phyloP scores from a whole-genome alignment of 768 basidiomycete genomes.

The Suillus placidus region DNA sequence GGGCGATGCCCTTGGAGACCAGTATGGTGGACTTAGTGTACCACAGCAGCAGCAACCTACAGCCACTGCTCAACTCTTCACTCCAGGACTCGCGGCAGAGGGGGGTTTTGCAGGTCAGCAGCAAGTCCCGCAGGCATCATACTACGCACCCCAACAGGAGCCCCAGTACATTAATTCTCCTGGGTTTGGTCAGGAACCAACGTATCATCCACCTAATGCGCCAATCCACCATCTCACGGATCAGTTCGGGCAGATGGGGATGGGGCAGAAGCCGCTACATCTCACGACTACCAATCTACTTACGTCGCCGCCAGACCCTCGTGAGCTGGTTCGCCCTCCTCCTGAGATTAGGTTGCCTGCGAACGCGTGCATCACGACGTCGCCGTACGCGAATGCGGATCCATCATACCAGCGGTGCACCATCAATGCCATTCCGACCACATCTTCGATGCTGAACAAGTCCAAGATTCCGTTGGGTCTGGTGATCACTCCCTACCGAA shows the following conservation, averaged over 20 bases:
- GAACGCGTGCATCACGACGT: slow-evolving; percentile 76
- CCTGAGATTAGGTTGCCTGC: slow-evolving; percentile 91
- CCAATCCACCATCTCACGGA: slow-evolving; percentile 67
- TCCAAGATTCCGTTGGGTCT: slow-evolving; percentile 89
- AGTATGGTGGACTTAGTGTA: slow-evolving; percentile 38
- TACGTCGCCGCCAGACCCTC: slow-evolving; percentile 89
- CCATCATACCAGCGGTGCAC: slow-evolving; percentile 91
- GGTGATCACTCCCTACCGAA: slow-evolving; percentile 88
- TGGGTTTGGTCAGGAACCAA: slow-evolving; percentile 46
- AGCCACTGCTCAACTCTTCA: slow-evolving; percentile 65
- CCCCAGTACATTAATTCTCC: slow-evolving; percentile 49
- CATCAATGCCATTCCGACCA: slow-evolving; percentile 90
- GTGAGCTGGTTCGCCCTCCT: slow-evolving; percentile 76
- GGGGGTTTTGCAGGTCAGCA: slow-evolving; percentile 65
- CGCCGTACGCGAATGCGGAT: slow-evolving; percentile 82
- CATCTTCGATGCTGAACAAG: slow-evolving; percentile 84
- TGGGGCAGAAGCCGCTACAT: slow-evolving; percentile 78
- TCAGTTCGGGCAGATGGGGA: slow-evolving; percentile 89
- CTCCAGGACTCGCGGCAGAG: slow-evolving; percentile 77
- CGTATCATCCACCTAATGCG: slow-evolving; percentile 40
- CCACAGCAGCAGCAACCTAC: slow-evolving; percentile 42
- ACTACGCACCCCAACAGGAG: slow-evolving; percentile 49
- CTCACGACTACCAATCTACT: slow-evolving; percentile 90
- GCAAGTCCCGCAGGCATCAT: slow-evolving; percentile 45
- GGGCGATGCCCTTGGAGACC: slow-evolving; percentile 47